Base-by-base conservation (phyloP, 2,329 filamentous ascomycete species). In the Fusarium cyanostomum region DNA sequence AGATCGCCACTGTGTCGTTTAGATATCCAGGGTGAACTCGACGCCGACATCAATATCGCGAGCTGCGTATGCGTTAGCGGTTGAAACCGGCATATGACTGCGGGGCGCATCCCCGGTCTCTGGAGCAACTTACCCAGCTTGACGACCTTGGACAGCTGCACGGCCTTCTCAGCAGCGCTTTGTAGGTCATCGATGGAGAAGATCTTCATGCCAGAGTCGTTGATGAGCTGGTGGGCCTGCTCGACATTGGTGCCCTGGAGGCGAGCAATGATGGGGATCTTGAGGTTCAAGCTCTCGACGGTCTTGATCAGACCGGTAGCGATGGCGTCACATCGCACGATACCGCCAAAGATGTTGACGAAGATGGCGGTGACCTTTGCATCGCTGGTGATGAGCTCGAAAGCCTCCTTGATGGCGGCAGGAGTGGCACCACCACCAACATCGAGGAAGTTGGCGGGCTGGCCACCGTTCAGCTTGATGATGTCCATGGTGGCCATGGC, bases 401-500 rank as follows among this genome's bases (percentile, higher is more conserved):
- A 99, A 69, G 95, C 95, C 81, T 95, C 91, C 84, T 93, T 92
- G 82, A 99, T 99, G 73, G 95, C 95, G 69, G 94, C 90, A 30
- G 95, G 94, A 60, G 95, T 99, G 70, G 95, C 95, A 84, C 95
- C 95, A 78, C 95, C 95, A 75, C 95, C 95, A 71, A 99, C 95
- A 78, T 99, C 95, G 72, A 99, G 86, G 89, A 99, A 99, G 88
- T 99, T 99, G 72, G 95, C 95, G 64, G 95, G 95, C 75, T 88
- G 84, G 66, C 95, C 95, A 72, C 95, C 95, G 82, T 98, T 99
- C 66, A 99, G 88, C 89, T 99, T 98, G 87, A 99, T 99, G 80
- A 99, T 98, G 81, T 99, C 95, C 95, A 99, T 99, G 78, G 95
- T 99, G 66, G 95, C 95, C 95, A 99, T 99, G 81, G 95, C 95